Evolutionary conservation across 352 stramenopile species (phyloP).

Genomic region (Phytophthora nicotianae): DNA sequence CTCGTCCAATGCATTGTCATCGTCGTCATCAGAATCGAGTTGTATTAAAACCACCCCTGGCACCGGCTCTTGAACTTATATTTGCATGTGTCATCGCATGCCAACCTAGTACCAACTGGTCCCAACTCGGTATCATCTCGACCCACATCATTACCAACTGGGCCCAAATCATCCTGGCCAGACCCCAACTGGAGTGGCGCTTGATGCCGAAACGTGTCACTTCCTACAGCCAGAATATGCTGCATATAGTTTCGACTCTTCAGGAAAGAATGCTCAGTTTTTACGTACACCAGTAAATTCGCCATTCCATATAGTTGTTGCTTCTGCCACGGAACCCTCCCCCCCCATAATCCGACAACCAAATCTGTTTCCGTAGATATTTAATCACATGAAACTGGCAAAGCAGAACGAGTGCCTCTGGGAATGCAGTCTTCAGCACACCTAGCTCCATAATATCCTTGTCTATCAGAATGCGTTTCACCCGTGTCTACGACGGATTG

Average conservation of each 20-base stretch:
- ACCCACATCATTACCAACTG: too few relatives aligned
- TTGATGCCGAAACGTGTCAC: neutral
- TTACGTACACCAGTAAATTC: neutral
- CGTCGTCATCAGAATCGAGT: too few relatives aligned
- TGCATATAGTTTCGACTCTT: neutral
- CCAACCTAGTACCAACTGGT: too few relatives aligned
- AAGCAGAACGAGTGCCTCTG: neutral
- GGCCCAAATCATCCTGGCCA: too few relatives aligned
- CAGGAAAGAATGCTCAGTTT: neutral
- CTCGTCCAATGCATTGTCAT: too few relatives aligned
- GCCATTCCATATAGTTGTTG: neutral
- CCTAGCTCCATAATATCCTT: neutral
- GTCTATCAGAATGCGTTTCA: neutral
- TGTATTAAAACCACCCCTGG: too few relatives aligned
- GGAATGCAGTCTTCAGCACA: neutral
- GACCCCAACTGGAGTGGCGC: too few relatives aligned
- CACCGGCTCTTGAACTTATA: too few relatives aligned
- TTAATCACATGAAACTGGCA: neutral
- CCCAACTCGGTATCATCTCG: too few relatives aligned
- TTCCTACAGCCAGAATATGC: neutral
- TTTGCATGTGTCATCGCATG: too few relatives aligned
- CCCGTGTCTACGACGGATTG: neutral
- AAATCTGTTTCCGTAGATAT: neutral
- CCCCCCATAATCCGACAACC: neutral
- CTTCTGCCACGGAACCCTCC: neutral